These are phyloP conservation scores for Cunninghamia lanceolata DNA, from an alignment of 75 land plant species.

Conservation along the genomic window DNA sequence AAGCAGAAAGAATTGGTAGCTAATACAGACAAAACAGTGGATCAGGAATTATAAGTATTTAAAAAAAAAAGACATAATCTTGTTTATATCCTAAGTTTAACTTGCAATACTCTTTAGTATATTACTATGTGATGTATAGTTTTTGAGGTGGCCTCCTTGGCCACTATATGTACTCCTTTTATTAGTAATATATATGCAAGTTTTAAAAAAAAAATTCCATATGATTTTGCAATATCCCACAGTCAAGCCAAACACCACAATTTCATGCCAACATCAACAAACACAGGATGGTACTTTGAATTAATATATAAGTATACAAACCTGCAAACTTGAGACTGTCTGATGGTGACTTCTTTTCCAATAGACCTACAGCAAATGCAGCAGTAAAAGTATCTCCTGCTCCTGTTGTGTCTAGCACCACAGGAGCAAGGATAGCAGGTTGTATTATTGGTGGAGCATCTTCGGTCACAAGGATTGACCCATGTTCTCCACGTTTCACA, in stretches of 20 bases:
- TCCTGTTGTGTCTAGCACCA: slow-evolving; percentile 91
- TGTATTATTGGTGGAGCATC: slow-evolving; percentile 76
- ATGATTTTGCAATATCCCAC: background rate
- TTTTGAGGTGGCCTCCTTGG: no score
- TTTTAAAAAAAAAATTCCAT: no score
- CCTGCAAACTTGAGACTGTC: slow-evolving; percentile 92
- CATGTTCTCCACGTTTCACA: slow-evolving; percentile 83
- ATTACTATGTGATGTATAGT: no score
- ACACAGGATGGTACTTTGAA: background rate
- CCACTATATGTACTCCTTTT: no score
- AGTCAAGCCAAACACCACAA: background rate
- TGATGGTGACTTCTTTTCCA: slow-evolving; percentile 59
- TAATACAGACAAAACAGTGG: no score
- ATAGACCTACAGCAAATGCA: slow-evolving; percentile 87
- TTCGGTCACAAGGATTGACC: slow-evolving; percentile 68
- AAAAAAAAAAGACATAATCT: no score
- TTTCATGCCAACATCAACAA: background rate
- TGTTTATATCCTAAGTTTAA: no score
- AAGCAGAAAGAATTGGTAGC: no score
- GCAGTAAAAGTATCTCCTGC: slow-evolving; percentile 99
- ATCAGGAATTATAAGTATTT: no score
- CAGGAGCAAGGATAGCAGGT: slow-evolving; percentile 60
- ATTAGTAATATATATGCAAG: no score
- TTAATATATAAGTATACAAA: slow-evolving; percentile 13
- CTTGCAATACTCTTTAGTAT: no score